Percentiles rank a stretch among this genome's conserved stretches.
phyloP scores from a whole-genome alignment of 148 eudicot species.

The Cornus controversa region DNA sequence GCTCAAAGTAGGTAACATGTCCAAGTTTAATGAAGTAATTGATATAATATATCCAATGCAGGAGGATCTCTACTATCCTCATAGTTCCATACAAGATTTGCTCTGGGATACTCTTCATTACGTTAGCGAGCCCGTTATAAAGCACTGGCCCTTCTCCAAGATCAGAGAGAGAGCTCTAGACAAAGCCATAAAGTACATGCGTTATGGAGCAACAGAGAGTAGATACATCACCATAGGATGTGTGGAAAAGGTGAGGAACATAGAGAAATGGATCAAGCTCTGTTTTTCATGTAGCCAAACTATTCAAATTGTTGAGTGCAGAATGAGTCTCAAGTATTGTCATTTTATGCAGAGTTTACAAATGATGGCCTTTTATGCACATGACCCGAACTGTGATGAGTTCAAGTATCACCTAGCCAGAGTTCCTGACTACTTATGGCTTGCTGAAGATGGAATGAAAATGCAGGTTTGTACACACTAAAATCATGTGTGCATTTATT shows the following conservation, averaged over 20 bases:
- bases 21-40: no score
- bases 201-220: constrained; percentile 8
- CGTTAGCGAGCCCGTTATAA: constrained; percentile 5
- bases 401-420: constrained; percentile 20
- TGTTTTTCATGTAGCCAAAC: no score
- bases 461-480: background rate
- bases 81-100: constrained; percentile 15
- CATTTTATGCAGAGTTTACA: background rate
- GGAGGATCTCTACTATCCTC: constrained; percentile 16
- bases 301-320: background rate
- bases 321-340: background rate
- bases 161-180: constrained; percentile 13
- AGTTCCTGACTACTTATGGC: constrained; percentile 19
- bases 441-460: constrained; percentile 27
- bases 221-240: constrained; percentile 17
- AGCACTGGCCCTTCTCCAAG: constrained; percentile 11
- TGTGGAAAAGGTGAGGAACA: constrained; percentile 5
- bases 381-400: constrained; percentile 10
- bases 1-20: no score
- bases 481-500: background rate
- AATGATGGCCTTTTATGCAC: constrained; percentile 17
- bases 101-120: constrained; percentile 16
- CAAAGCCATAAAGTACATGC: constrained; percentile 11
- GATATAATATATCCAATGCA: background rate
- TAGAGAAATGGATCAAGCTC: no score